Conservation (phyloP, 805 yeast genomes). For the Metschnikowia santaceciliae region DNA sequence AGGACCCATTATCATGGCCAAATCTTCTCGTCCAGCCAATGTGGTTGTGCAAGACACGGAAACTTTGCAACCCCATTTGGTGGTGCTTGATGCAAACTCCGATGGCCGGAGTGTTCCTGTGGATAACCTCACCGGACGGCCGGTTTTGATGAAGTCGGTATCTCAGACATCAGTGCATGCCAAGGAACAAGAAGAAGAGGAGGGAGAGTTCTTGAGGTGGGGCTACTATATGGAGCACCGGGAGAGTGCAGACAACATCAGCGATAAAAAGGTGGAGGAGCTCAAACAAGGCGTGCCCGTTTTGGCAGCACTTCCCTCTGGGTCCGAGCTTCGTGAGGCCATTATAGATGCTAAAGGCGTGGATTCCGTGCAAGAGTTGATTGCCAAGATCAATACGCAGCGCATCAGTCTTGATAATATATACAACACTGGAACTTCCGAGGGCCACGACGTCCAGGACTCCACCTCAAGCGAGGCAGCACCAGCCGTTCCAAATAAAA, state of each 20-base stretch:
- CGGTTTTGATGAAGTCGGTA: conserved; percentile 59
- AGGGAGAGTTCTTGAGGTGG: conserved; percentile 87
- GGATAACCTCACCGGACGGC: conserved; percentile 68
- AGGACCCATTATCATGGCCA: conserved; percentile 45
- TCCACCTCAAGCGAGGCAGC: neutral
- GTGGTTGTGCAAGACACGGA: conserved; percentile 1
- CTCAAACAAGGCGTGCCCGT: conserved; percentile 21
- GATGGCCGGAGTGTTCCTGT: conserved; percentile 52
- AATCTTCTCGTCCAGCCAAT: conserved; percentile 6
- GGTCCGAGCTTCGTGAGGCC: conserved; percentile 52
- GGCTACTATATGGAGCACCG: conserved; percentile 76
- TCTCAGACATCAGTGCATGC: conserved; percentile 68
- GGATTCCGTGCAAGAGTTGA: conserved; percentile 62
- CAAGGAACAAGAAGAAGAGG: conserved; percentile 79
- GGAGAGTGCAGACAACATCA: conserved; percentile 21
- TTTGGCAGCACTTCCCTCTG: conserved; percentile 47
- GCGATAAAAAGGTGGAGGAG: conserved; percentile 6
- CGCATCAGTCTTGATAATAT: conserved; percentile 49
- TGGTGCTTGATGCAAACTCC: conserved; percentile 61
- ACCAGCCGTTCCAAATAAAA: neutral
- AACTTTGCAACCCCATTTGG: conserved; percentile 58
- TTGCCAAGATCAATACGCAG: conserved; percentile 58
- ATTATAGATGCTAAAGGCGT: conserved; percentile 75
- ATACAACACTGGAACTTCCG: conserved; percentile 22
- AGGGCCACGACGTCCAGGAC: conserved; percentile 8